Conservation (phyloP, 768 basidiomycete genomes). For the Coprinopsis cinerea region DNA sequence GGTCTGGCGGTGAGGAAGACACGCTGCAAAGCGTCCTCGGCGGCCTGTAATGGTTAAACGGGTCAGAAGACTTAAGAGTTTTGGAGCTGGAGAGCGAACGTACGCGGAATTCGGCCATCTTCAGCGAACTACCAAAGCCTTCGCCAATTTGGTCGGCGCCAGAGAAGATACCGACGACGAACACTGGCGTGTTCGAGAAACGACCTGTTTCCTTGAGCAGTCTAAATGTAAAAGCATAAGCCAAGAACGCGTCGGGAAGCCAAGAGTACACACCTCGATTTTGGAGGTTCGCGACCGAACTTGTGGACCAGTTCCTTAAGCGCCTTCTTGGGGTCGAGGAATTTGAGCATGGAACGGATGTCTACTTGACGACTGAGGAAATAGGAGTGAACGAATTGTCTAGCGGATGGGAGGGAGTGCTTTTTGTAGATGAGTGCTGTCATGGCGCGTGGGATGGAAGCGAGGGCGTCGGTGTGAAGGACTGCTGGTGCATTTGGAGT, state of each 20-base stretch:
- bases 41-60: conserved; percentile 44
- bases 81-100: conserved; percentile 2
- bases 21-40: conserved; percentile 78
- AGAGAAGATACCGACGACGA: conserved; percentile 92
- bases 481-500: conserved; percentile 44
- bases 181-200: conserved; percentile 83
- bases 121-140: conserved; percentile 87
- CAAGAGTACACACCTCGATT: conserved; percentile 41
- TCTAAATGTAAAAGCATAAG: conserved; percentile 31
- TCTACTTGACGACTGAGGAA: conserved; percentile 87
- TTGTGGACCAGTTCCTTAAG: conserved; percentile 71
- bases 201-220: conserved; percentile 92
- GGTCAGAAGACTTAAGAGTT: background rate
- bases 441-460: conserved; percentile 80
- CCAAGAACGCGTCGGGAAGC: conserved; percentile 21
- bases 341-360: conserved; percentile 37
- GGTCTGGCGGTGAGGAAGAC: conserved; percentile 80
- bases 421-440: conserved; percentile 87
- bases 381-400: conserved; percentile 82
- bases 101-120: conserved; percentile 94
- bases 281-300: conserved; percentile 68
- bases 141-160: conserved; percentile 85
- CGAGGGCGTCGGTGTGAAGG: conserved; percentile 81
- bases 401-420: conserved; percentile 78
- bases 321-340: conserved; percentile 45